phyloP scores from a whole-genome alignment of 2,329 filamentous ascomycete genomes.

The Beauveria caledonica region DNA sequence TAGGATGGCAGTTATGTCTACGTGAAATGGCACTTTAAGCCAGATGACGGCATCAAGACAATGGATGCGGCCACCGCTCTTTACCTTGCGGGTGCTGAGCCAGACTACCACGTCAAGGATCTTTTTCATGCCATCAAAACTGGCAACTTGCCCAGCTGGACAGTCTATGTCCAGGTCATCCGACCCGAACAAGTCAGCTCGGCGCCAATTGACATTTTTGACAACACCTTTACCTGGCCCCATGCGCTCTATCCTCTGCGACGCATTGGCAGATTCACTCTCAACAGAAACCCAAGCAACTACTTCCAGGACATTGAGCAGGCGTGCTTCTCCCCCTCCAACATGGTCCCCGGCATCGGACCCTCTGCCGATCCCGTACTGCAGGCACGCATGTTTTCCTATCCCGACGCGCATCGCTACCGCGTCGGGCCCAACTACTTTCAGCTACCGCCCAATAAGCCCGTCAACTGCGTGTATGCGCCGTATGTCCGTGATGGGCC shows the following conservation, averaged over 20 bases:
- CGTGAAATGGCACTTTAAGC: slow-evolving; percentile 41
- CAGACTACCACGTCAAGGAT: slow-evolving; percentile 37
- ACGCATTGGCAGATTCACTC: slow-evolving; percentile 52
- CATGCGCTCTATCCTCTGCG: slow-evolving; percentile 53
- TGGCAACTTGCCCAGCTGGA: slow-evolving; percentile 52
- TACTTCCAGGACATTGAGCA: slow-evolving; percentile 66
- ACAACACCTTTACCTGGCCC: slow-evolving; percentile 63
- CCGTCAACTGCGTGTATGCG: slow-evolving; percentile 15
- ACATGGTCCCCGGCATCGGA: slow-evolving; percentile 55
- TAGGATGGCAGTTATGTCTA: slow-evolving; percentile 40
- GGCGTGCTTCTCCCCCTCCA: slow-evolving; percentile 56
- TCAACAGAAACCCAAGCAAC: slow-evolving; percentile 51
- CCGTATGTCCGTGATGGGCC: slow-evolving; percentile 18
- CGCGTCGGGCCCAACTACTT: slow-evolving; percentile 44
- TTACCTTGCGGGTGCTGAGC: slow-evolving; percentile 34
- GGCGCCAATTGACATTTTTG: slow-evolving; percentile 56
- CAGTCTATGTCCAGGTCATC: slow-evolving; percentile 54
- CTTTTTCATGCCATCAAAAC: slow-evolving; percentile 11
- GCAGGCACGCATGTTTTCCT: slow-evolving; percentile 52
- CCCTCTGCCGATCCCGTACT: slow-evolving; percentile 55
- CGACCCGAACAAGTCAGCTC: slow-evolving; percentile 52
- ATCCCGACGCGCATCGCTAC: slow-evolving; percentile 55
- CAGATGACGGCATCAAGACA: slow-evolving; percentile 37
- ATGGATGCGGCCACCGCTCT: slow-evolving; percentile 31
- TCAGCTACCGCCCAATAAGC: slow-evolving; percentile 35